Percentiles rank a stretch among this genome's conserved stretches.
Evolutionary conservation across 73 alveolate species (phyloP).

Genomic region (Paramecium biaurelia): DNA sequence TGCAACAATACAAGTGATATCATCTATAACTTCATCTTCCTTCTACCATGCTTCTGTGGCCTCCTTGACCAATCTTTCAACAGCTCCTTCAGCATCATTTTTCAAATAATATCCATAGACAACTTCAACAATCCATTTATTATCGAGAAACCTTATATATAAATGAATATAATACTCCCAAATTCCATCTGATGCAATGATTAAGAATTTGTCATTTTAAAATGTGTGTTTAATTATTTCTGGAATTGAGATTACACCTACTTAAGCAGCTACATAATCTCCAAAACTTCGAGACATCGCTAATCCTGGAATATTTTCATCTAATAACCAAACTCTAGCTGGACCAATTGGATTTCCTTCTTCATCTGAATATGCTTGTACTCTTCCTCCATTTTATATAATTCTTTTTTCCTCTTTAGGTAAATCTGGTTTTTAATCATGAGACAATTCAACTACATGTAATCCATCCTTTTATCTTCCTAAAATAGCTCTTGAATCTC

Average conservation of each 20-base stretch:
- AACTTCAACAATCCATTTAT: constrained; percentile 43
- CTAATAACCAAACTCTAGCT: constrained; percentile 89
- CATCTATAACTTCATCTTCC: constrained; percentile 93
- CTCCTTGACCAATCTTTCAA: constrained; percentile 84
- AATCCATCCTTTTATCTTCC: constrained; percentile 65
- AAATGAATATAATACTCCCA: constrained; percentile 86
- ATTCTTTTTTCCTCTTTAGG: constrained; percentile 86
- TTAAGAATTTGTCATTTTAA: constrained; percentile 85
- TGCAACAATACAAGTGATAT: constrained; percentile 90
- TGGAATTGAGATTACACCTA: constrained; percentile 70
- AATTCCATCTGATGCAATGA: constrained; percentile 93
- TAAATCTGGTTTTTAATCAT: constrained; percentile 93
- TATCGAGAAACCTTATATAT: constrained; percentile 41
- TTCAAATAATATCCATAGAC: constrained; percentile 57
- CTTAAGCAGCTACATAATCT: constrained; percentile 72
- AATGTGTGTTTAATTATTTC: constrained; percentile 70
- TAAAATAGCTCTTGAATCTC: constrained; percentile 79
- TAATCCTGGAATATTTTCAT: constrained; percentile 87
- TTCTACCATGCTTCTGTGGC: constrained; percentile 88
- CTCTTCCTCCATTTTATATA: constrained; percentile 84
- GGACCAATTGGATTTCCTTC: constrained; percentile 88
- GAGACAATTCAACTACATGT: constrained; percentile 68
- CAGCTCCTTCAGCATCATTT: constrained; percentile 87
- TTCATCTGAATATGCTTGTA: constrained; percentile 70
- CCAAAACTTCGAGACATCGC: constrained; percentile 84